Evolutionary conservation across 2,329 filamentous ascomycete species (phyloP).

Genomic region (Xylaria sp.): DNA sequence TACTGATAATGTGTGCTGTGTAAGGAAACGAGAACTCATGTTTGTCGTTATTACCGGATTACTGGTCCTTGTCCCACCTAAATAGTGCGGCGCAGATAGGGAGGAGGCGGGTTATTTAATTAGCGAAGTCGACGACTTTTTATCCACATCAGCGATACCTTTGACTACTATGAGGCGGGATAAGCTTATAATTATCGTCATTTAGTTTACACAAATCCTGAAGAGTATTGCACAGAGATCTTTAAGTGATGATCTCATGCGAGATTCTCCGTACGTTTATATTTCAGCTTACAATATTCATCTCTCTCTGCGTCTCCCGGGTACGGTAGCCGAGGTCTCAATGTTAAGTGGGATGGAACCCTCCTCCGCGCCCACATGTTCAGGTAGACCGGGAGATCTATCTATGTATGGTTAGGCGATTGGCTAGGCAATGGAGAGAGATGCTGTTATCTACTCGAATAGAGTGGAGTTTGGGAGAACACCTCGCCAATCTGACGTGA

Average conservation of each 20-base stretch:
- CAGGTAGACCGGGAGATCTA: neutral
- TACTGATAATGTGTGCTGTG: neutral
- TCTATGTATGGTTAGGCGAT: neutral
- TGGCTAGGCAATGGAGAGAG: neutral
- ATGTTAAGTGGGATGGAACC: neutral
- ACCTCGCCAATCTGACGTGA: neutral
- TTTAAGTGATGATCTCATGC: too few relatives aligned
- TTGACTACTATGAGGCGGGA: too few relatives aligned
- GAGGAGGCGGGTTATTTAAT: neutral
- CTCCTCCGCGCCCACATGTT: neutral
- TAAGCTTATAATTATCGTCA: too few relatives aligned
- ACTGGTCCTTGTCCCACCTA: neutral
- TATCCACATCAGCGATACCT: neutral
- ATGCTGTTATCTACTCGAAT: neutral
- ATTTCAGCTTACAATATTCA: too few relatives aligned
- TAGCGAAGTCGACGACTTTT: neutral
- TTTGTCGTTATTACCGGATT: conserved; percentile 3
- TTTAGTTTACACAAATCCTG: too few relatives aligned
- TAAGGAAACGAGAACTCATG: neutral
- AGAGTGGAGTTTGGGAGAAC: neutral
- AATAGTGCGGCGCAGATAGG: neutral
- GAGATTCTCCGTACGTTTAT: too few relatives aligned
- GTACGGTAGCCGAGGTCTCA: neutral
- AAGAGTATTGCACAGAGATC: too few relatives aligned
- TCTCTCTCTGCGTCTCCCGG: too few relatives aligned